These are phyloP conservation scores for Neopestalotiopsis sp. DNA, from an alignment of 2,329 filamentous ascomycete species.

Conservation along the genomic window DNA sequence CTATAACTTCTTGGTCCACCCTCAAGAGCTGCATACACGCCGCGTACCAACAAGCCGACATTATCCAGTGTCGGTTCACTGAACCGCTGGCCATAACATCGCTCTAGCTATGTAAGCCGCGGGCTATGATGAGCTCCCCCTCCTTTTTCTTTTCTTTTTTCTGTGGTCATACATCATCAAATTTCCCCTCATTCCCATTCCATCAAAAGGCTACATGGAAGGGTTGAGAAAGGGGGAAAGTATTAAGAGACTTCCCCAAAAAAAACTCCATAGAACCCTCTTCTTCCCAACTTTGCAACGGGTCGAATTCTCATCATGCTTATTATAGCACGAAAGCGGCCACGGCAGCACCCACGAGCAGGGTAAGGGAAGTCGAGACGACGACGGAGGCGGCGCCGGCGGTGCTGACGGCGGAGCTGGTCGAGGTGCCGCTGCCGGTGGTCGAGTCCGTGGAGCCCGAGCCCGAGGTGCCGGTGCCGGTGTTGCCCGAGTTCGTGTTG, in stretches of 20 bases:
- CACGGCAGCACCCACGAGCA: conserved; percentile 46
- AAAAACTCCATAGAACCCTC: neutral
- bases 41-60: too few relatives aligned
- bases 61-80: too few relatives aligned
- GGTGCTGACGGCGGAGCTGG: conserved; percentile 17
- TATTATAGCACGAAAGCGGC: conserved; percentile 49
- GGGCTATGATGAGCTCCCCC: neutral
- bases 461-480: conserved; percentile 22
- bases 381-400: conserved; percentile 31
- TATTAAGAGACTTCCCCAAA: neutral
- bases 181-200: neutral
- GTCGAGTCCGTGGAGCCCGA: conserved; percentile 18
- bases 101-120: neutral
- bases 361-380: conserved; percentile 22
- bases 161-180: neutral
- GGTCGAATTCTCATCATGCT: too few relatives aligned
- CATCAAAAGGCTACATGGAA: neutral
- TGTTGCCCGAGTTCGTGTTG: conserved; percentile 27
- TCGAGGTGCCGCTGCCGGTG: conserved; percentile 7
- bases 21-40: too few relatives aligned
- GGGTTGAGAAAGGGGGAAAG: neutral
- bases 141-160: neutral
- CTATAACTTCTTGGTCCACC: too few relatives aligned
- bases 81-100: too few relatives aligned
- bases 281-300: too few relatives aligned